Evolutionary conservation across 352 stramenopile genomes (phyloP).

Genomic region (Thalassiosira ordinaria): DNA sequence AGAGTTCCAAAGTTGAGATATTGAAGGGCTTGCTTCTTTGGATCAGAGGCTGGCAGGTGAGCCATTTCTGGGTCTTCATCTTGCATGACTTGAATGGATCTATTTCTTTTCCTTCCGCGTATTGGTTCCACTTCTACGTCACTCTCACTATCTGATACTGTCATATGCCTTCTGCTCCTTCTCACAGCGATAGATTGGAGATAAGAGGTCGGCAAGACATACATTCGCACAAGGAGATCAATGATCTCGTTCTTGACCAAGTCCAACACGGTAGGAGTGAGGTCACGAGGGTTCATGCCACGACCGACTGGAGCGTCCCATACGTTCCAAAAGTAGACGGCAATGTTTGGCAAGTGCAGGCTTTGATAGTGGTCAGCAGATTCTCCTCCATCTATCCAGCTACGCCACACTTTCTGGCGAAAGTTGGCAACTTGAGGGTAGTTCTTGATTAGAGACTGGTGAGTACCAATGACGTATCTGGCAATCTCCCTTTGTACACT

Average conservation of each 20-base stretch:
- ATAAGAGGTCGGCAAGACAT: neutral
- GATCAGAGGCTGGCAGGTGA: neutral
- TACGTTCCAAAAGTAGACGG: neutral
- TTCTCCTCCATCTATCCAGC: neutral
- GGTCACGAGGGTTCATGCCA: neutral
- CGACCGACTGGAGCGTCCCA: neutral
- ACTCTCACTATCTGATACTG: neutral
- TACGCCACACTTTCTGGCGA: neutral
- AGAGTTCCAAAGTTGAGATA: neutral
- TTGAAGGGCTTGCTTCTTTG: neutral
- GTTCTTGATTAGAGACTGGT: neutral
- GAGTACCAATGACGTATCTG: neutral
- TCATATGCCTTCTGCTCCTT: neutral
- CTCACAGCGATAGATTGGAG: neutral
- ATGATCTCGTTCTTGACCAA: constrained; percentile 1
- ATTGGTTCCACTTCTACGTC: neutral
- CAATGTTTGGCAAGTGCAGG: neutral
- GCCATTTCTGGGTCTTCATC: neutral
- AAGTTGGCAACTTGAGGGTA: neutral
- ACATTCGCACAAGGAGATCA: neutral
- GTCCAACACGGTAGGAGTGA: neutral
- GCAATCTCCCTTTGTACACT: neutral
- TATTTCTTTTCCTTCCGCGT: neutral
- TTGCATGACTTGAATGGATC: neutral
- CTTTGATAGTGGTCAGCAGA: constrained; percentile 10